These are phyloP conservation scores for Silene conica DNA, from an alignment of 148 eudicot genomes.

Conservation along the genomic window DNA sequence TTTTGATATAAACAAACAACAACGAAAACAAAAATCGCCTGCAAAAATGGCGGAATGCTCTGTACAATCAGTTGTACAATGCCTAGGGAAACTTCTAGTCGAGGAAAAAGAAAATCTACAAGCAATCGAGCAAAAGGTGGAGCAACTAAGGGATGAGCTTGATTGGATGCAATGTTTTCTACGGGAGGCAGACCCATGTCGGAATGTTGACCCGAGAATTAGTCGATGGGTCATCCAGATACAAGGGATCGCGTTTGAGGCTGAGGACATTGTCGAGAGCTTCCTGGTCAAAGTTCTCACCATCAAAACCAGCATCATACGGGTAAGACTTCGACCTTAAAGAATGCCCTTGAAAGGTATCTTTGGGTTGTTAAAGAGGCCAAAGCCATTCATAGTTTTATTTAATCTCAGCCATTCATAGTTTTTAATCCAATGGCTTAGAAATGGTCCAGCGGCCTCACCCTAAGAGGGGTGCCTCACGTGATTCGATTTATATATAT, in stretches of 20 bases:
- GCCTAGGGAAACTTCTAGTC: conserved; percentile 28
- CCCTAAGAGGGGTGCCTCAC: too few species aligned
- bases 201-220: conserved; percentile 23
- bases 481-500: too few species aligned
- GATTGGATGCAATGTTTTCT: conserved; percentile 40
- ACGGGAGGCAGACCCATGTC: conserved; percentile 28
- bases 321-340: conserved; percentile 14
- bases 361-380: conserved; percentile 28
- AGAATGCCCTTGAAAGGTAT: conserved; percentile 23
- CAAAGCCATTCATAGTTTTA: conserved; percentile 20
- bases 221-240: conserved; percentile 29
- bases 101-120: conserved; percentile 26
- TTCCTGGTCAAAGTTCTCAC: conserved; percentile 23
- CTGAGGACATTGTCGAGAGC: conserved; percentile 34
- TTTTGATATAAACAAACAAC: neutral
- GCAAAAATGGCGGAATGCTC: conserved; percentile 36
- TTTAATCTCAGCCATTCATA: too few species aligned
- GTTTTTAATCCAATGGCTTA: too few species aligned
- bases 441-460: too few species aligned
- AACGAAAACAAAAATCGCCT: neutral
- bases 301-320: conserved; percentile 18
- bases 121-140: conserved; percentile 24
- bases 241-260: conserved; percentile 30
- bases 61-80: conserved; percentile 31
- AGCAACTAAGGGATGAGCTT: conserved; percentile 30